Base-by-base conservation (phyloP, 257 asterid species). In the Sherardia arvensis region DNA sequence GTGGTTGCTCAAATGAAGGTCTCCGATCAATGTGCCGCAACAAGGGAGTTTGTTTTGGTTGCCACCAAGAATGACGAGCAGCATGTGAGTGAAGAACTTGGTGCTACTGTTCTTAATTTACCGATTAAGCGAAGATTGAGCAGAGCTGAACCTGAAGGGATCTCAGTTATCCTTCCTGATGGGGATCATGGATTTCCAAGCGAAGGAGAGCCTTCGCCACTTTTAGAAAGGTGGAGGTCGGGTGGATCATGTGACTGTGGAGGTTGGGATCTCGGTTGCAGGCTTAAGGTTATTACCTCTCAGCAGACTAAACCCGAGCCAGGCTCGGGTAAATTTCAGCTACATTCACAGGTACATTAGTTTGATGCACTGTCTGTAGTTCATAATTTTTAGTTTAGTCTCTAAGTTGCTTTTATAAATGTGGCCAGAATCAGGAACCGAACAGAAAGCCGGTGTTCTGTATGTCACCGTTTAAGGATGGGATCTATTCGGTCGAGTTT, bases 221-320 rank as follows among this genome's bases (percentile, higher is more conserved):
- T 88, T 38, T 78, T 85, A 21, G 78, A 79, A 70, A 75, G 96
- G 74, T 88, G 96, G 96, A 80, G 78, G 66, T 67, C 84, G 3
- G 94, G 94, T 5, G 96, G 96, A 65, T 77, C 79, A 0, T 88
- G 96, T 45, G 96, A 88, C 67, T 88, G 96, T 72, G 96, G 96
- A 27, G 96, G 96, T 58, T 88, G 96, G 96, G 96, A 88, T 79
- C 55, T 88, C 15, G 96, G 96, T 40, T 88, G 96, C 71, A 64
- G 69, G 64, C 11, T 84, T 74, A 78, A 74, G 73, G 72, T 82
- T 61, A 79, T 88, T 66, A 32, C 74, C 57, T 74, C 64, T 32
- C 72, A 60, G 65, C 25, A 25, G n/a, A 40, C 63, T 14, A 72
- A 66, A 70, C 29, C 85, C 63, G 78, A 66, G 30, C 69, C 29